Evolutionary conservation across 2,329 filamentous ascomycete genomes (phyloP).

Genomic region (Hortaea sp.): DNA sequence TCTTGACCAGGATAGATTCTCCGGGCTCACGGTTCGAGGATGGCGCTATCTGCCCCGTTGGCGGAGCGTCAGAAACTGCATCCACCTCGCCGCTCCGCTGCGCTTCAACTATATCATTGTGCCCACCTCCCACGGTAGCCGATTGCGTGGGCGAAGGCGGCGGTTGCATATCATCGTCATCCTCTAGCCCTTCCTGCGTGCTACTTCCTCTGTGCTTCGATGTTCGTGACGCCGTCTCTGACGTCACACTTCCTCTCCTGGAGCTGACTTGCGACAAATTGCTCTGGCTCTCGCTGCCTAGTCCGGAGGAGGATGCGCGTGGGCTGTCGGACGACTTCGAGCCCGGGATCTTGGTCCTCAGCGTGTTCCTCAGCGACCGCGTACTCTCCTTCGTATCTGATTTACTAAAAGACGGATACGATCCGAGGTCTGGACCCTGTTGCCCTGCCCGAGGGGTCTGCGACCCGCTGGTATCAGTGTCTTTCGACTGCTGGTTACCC

Average conservation of each 20-base stretch:
- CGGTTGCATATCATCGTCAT: conserved; percentile 29
- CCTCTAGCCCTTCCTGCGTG: conserved; percentile 1
- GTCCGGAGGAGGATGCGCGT: conserved; percentile 56
- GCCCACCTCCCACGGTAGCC: conserved; percentile 59
- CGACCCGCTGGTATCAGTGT: conserved; percentile 33
- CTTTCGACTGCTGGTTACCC: conserved; percentile 67
- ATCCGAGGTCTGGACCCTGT: conserved; percentile 56
- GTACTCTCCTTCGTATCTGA: conserved; percentile 89
- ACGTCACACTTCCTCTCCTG: conserved; percentile 23
- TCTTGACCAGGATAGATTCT: conserved; percentile 81
- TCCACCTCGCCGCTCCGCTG: conserved; percentile 86
- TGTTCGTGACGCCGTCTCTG: not conserved
- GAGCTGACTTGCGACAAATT: conserved; percentile 47
- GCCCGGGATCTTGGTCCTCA: conserved; percentile 83
- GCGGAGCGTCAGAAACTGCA: conserved; percentile 83
- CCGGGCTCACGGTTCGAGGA: conserved; percentile 55
- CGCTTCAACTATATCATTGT: conserved; percentile 69
- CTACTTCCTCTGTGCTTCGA: not conserved
- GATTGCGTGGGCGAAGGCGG: conserved; percentile 86
- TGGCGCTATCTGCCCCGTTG: conserved; percentile 48
- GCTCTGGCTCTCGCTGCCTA: conserved; percentile 40
- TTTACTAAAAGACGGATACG: conserved; percentile 83
- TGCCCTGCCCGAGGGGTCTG: conserved; percentile 31
- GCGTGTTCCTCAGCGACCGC: conserved; percentile 68
- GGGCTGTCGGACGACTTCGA: conserved; percentile 62